phyloP scores from a whole-genome alignment of 2,329 filamentous ascomycete species.

The Diplodia sapinea region DNA sequence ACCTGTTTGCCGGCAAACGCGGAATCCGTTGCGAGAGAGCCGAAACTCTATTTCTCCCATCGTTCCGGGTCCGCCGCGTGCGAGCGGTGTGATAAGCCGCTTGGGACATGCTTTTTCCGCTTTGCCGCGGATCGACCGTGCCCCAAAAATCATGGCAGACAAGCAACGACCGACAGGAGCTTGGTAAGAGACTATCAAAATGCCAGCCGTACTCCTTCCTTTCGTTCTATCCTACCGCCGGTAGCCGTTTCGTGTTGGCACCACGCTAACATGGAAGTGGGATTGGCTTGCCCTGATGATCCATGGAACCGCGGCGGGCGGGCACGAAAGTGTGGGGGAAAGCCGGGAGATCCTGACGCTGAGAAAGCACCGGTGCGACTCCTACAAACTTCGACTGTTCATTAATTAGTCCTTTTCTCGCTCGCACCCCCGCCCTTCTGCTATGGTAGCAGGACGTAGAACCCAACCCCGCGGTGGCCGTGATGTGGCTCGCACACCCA shows the following conservation, averaged over 20 bases:
- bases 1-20: not conserved
- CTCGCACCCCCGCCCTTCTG: too few species aligned
- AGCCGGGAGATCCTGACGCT: not conserved
- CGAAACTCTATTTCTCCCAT: not conserved
- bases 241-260: not conserved
- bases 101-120: not conserved
- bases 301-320: not conserved
- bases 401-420: not conserved
- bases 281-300: not conserved
- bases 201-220: not conserved
- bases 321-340: constrained; percentile 1
- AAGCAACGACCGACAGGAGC: not conserved
- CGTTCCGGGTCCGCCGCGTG: not conserved
- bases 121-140: not conserved
- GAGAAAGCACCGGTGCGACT: not conserved
- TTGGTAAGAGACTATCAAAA: not conserved
- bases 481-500: too few species aligned
- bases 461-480: too few species aligned
- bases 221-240: not conserved
- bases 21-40: not conserved
- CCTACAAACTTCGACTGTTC: not conserved
- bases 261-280: not conserved
- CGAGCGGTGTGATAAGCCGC: not conserved
- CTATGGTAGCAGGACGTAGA: too few species aligned
- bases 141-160: not conserved